Base-by-base conservation (phyloP, 352 stramenopile species). In the Phytophthora meadii region DNA sequence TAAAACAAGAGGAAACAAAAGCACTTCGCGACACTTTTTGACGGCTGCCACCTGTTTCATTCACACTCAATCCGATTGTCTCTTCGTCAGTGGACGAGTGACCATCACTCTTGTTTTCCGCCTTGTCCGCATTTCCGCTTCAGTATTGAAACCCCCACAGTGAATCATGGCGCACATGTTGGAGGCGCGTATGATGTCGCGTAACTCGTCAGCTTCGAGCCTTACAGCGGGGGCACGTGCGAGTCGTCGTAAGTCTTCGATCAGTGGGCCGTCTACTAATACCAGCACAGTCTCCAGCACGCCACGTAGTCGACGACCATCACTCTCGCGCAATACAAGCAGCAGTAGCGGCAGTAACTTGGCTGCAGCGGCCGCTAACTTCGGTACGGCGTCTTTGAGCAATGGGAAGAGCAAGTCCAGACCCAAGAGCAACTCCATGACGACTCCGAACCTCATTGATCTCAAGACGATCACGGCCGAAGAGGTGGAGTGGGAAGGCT, bases 401-500 rank as follows among this genome's bases (percentile, higher is more conserved):
- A 59, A 32, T 6, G 27, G 32, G 11, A 46, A 37, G n/a, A 39
- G 27, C 34, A 53, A 32, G 55, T 32, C 55, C 9, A 54, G 42
- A 10, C 47, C 54, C 15, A 67, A 67, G 37, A 61, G 27, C 25
- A 60, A 41, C 19, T 47, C 70, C 5, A 62, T 94, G 44, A 54
- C 72, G 4, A 89, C 82, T 56, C 88, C 88, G 12, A 94, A 92
- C 56, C 65, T 95, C 42, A 95, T 95, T 49, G 88, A 95, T 49
- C 81, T 95, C 52, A 94, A 94, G 74, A 93, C 82, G 28, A 93
- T 93, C 61, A 89, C 88, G 72, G 79, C 74, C 60, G 87, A 94
- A 52, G 87, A 94, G 48, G 64, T 95, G 48, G 88, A 96, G 71
- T 96, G 88, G 88, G 88, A 96, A 60, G 88, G 88, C 2, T 96